Evolutionary conservation across 2,329 filamentous ascomycete genomes (phyloP), one percentile per base, ranked within the genome.

Genomic region (Monosporascus sp.): DNA sequence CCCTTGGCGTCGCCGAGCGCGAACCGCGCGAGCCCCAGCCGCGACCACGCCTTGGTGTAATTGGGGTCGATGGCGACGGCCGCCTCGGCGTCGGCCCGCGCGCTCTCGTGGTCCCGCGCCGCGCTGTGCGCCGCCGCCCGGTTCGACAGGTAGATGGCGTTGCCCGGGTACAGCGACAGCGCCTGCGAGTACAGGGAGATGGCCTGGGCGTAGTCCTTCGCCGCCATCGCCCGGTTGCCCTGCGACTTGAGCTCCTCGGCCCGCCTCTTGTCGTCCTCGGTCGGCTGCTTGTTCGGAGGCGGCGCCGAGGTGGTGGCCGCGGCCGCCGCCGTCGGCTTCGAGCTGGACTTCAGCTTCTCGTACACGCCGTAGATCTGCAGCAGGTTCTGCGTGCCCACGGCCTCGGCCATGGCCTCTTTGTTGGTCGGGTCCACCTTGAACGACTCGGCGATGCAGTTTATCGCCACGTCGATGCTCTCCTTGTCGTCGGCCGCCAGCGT

Each of bases 71-170:
- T 82, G 53, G 84, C 82, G 52, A 94, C 89, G 52, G 94, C 94
- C 60, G 94, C 83, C 76, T 97, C 93, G 47, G 94, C 94, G 71
- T 99, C 94, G 57, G 86, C 79, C 63, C 84, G 86, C 14, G 94
- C 94, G 57, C 88, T 86, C 57, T 87, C 84, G 76, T 97, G 92
- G 73, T 96, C 86, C 63, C 86, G 83, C 57, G 85, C 85, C 22
- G 90, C 93, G 27, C 87, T 91, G 79, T 96, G 89, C 6, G 94
- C 94, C 47, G 94, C 94, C 11, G 94, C 94, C 61, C 94, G 90
- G 83, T 99, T 99, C 58, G 90, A 96, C 41, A 99, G 87, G 80
- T 94, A 99, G 73, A 99, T 94, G 39, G 92, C 89, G 76, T 99
- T 97, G 60, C 83, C 78, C 2, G 94, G 90, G 62, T 89, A 76